phyloP scores from a whole-genome alignment of 1,139 yeast genomes.

The Suhomyces kunorum region DNA sequence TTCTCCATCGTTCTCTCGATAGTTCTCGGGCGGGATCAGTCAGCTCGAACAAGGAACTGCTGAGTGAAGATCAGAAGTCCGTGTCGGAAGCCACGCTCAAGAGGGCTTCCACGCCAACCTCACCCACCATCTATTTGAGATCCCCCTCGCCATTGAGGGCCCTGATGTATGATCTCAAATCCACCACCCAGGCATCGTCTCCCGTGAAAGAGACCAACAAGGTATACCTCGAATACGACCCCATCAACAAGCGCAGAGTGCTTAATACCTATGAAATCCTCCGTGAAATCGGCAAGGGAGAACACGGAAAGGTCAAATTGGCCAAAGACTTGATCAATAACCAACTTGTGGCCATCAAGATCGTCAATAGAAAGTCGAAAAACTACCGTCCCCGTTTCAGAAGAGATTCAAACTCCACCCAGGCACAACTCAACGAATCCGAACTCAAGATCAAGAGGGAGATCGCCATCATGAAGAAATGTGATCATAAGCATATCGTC shows the following conservation, averaged over 20 bases:
- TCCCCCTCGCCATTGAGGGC: slow-evolving; percentile 3
- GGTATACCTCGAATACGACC: slow-evolving; percentile 85
- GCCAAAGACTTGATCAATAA: slow-evolving; percentile 73
- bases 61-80: slow-evolving; percentile 7
- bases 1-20: slow-evolving; percentile 27
- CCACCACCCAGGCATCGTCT: background rate
- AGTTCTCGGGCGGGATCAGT: slow-evolving; percentile 14
- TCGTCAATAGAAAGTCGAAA: slow-evolving; percentile 73
- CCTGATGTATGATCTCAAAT: background rate
- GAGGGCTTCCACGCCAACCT: slow-evolving; percentile 2
- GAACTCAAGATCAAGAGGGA: slow-evolving; percentile 83
- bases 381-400: slow-evolving; percentile 57
- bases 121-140: slow-evolving; percentile 1
- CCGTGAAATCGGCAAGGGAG: slow-evolving; percentile 89
- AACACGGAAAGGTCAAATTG: slow-evolving; percentile 94
- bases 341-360: slow-evolving; percentile 87
- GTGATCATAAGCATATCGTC: slow-evolving; percentile 89
- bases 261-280: slow-evolving; percentile 89
- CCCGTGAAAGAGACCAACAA: slow-evolving; percentile 80
- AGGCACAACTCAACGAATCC: slow-evolving; percentile 29
- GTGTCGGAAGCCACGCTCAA: slow-evolving; percentile 6
- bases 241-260: slow-evolving; percentile 77
- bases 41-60: slow-evolving; percentile 13
- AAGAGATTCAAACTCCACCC: slow-evolving; percentile 20
- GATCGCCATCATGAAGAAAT: slow-evolving; percentile 94